Evolutionary conservation across 495 filamentous ascomycete species (phyloP).

Genomic region (Talaromyces adpressus): DNA sequence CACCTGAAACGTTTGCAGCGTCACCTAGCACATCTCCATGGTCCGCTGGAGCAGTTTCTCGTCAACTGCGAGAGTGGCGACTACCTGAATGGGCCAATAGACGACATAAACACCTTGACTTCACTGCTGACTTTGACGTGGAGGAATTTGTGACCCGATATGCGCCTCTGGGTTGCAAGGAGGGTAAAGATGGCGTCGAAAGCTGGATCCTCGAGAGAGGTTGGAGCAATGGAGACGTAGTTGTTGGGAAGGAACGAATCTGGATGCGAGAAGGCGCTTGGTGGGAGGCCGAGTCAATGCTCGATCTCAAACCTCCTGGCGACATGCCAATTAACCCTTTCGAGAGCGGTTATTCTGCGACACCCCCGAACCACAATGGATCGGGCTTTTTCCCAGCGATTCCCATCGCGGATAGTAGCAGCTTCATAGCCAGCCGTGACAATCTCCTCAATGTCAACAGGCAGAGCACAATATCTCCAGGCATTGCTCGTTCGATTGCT

Average conservation of each 20-base stretch:
- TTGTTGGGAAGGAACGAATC: slow-evolving; percentile 80
- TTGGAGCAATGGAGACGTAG: slow-evolving; percentile 96
- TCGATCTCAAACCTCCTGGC: slow-evolving; percentile 73
- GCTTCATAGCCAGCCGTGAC: slow-evolving; percentile 60
- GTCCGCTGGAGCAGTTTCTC: slow-evolving; percentile 87
- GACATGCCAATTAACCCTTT: slow-evolving; percentile 29
- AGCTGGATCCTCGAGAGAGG: slow-evolving; percentile 93
- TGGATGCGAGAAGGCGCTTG: slow-evolving; percentile 93
- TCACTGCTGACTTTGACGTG: slow-evolving; percentile 91
- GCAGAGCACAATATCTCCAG: slow-evolving; percentile 36
- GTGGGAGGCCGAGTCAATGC: slow-evolving; percentile 98
- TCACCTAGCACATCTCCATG: slow-evolving; percentile 62
- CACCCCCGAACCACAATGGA: slow-evolving; percentile 35
- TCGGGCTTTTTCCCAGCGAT: slow-evolving; percentile 68
- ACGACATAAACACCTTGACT: slow-evolving; percentile 86
- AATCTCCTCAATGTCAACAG: slow-evolving; percentile 63
- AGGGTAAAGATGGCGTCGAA: slow-evolving; percentile 88
- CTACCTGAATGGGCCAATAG: slow-evolving; percentile 95
- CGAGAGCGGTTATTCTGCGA: slow-evolving; percentile 57
- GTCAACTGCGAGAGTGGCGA: slow-evolving; percentile 87
- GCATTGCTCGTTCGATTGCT: slow-evolving; percentile 61
- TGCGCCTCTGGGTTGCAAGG: slow-evolving; percentile 72
- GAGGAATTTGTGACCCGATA: slow-evolving; percentile 88
- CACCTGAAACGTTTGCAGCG: slow-evolving; percentile 59
- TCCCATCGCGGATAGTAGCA: slow-evolving; percentile 50